A percentile compares a stretch with the other conserved stretches of the same genome.
These are phyloP conservation scores for Colletotrichum sp. DNA, from an alignment of 2,329 filamentous ascomycete species.

Conservation along the genomic window DNA sequence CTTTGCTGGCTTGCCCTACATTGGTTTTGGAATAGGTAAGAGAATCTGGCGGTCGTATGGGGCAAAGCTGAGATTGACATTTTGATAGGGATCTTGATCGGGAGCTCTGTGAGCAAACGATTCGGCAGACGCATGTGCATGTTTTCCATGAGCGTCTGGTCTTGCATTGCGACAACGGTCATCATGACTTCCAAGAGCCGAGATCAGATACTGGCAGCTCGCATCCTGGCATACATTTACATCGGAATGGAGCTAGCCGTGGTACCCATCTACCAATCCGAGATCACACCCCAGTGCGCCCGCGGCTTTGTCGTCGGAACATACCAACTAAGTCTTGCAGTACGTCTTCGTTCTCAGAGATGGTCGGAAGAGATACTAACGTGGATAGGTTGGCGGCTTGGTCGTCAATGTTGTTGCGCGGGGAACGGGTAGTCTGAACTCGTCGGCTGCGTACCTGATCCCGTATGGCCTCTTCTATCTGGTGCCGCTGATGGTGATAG, in stretches of 20 bases:
- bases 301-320: slow-evolving; percentile 37
- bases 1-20: slow-evolving; percentile 38
- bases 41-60: background rate
- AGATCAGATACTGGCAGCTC: slow-evolving; percentile 35
- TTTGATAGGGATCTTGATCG: slow-evolving; percentile 23
- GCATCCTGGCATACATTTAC: slow-evolving; percentile 41
- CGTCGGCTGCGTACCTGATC: slow-evolving; percentile 35
- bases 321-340: slow-evolving; percentile 34
- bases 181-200: slow-evolving; percentile 31
- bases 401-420: slow-evolving; percentile 28
- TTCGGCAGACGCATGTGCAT: slow-evolving; percentile 30
- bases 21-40: slow-evolving; percentile 33
- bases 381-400: slow-evolving; percentile 12
- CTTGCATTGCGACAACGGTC: slow-evolving; percentile 33
- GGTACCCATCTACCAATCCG: slow-evolving; percentile 38
- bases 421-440: slow-evolving; percentile 30
- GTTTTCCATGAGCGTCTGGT: slow-evolving; percentile 36
- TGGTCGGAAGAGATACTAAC: background rate
- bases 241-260: slow-evolving; percentile 43
- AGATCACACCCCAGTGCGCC: slow-evolving; percentile 30
- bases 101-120: slow-evolving; percentile 25
- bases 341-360: slow-evolving; percentile 12
- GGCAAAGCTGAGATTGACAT: background rate
- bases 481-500: slow-evolving; percentile 31
- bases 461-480: slow-evolving; percentile 37